These are phyloP conservation scores for Xylaria sp. DNA, from an alignment of 2,329 filamentous ascomycete genomes.

Conservation along the genomic window DNA sequence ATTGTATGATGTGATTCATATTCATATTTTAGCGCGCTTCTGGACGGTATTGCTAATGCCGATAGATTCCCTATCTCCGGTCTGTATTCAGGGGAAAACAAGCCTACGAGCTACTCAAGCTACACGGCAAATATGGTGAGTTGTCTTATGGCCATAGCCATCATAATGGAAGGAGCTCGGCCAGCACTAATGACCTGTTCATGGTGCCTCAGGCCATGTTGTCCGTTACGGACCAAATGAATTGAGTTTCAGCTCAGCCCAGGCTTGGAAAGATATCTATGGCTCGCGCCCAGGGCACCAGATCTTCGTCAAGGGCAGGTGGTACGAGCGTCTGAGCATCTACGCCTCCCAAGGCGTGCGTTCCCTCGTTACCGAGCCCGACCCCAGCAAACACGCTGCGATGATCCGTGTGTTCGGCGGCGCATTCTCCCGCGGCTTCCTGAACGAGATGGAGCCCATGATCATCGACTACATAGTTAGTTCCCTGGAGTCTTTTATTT, in stretches of 20 bases:
- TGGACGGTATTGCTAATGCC: neutral
- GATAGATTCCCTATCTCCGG: neutral
- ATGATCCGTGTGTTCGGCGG: neutral
- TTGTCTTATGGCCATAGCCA: neutral
- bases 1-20: conserved; percentile 1
- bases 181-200: neutral
- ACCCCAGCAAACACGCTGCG: neutral
- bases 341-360: neutral
- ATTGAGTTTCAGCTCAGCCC: neutral
- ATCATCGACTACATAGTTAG: neutral
- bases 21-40: neutral
- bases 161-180: neutral
- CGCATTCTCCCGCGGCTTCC: neutral
- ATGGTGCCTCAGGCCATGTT: neutral
- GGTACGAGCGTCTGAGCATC: neutral
- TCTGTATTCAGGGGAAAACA: neutral
- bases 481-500: neutral
- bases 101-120: neutral
- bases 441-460: neutral
- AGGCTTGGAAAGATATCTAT: neutral
- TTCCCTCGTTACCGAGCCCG: neutral
- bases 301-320: neutral
- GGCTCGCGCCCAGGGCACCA: neutral
- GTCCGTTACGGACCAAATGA: neutral
- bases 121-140: neutral